phyloP scores from a whole-genome alignment of 2,329 filamentous ascomycete genomes.

The Aspergillus vadensis region DNA sequence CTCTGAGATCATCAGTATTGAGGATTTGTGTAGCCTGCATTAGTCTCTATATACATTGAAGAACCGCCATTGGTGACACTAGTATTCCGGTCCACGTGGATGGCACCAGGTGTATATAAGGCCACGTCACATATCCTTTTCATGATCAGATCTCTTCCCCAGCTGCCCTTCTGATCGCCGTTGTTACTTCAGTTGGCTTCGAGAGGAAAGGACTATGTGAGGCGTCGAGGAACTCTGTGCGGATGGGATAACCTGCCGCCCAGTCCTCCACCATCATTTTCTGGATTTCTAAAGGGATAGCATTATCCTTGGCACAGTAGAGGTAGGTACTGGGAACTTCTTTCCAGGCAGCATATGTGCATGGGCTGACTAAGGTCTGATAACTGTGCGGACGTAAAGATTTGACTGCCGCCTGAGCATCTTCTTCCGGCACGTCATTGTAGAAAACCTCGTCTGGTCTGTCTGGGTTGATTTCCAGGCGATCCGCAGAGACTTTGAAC shows the following conservation, averaged over 20 bases:
- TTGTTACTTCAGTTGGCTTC: neutral
- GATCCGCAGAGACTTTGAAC: slow-evolving; percentile 1
- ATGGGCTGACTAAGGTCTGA: neutral
- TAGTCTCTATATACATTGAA: too few species aligned
- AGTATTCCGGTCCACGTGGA: too few species aligned
- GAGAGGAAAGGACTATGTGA: slow-evolving; percentile 11
- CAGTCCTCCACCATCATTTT: slow-evolving; percentile 9
- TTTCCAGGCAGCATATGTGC: slow-evolving; percentile 8
- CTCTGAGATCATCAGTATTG: too few species aligned
- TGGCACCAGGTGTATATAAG: neutral
- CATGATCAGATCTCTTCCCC: neutral
- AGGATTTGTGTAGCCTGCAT: too few species aligned
- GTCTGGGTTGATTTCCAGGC: neutral
- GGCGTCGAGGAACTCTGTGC: slow-evolving; percentile 7
- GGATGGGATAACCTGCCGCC: neutral
- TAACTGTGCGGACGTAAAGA: slow-evolving; percentile 8
- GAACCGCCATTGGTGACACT: too few species aligned
- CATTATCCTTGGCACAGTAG: slow-evolving; percentile 7
- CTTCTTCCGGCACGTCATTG: slow-evolving; percentile 2
- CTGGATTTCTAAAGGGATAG: slow-evolving; percentile 1
- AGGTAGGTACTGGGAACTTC: slow-evolving; percentile 11
- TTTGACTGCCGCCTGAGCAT: neutral
- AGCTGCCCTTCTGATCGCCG: slow-evolving; percentile 1
- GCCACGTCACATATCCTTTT: neutral
- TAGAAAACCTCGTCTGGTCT: slow-evolving; percentile 6